Conservation (phyloP, 345 rosid genomes). For the Salix dunnii region DNA sequence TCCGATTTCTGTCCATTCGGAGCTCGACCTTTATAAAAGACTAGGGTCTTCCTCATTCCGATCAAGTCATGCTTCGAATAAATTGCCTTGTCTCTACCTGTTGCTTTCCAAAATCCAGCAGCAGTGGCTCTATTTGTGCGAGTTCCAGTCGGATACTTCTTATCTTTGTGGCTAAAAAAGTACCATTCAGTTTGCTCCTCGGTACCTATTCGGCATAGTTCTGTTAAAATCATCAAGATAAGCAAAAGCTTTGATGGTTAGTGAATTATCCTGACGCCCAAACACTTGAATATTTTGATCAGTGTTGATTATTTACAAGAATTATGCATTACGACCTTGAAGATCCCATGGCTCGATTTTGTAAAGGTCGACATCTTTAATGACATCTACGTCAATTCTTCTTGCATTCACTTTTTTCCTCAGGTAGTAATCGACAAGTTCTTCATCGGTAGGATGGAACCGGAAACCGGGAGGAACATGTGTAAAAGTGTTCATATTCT, state of each 20-base stretch:
- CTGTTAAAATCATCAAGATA: conserved; percentile 3
- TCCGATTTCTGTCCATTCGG: conserved; percentile 41
- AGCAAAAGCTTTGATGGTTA: neutral
- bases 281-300: neutral
- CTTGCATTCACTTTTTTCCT: conserved; percentile 27
- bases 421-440: conserved; percentile 36
- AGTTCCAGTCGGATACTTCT: conserved; percentile 41
- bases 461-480: conserved; percentile 40
- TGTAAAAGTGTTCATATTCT: conserved; percentile 17
- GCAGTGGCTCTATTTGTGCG: conserved; percentile 38
- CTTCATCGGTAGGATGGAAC: conserved; percentile 40
- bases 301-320: neutral
- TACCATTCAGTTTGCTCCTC: conserved; percentile 34
- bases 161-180: conserved; percentile 40
- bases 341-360: conserved; percentile 42
- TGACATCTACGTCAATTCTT: conserved; percentile 37
- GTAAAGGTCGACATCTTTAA: conserved; percentile 35
- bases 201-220: conserved; percentile 28
- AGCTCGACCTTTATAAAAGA: conserved; percentile 36
- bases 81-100: conserved; percentile 36
- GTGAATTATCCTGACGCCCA: neutral
- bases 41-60: conserved; percentile 40
- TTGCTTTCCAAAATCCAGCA: conserved; percentile 41
- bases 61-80: conserved; percentile 27
- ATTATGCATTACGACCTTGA: conserved; percentile 19